Evolutionary conservation across 2,329 filamentous ascomycete species (phyloP).

Genomic region (Ilyonectria mors-panacis): DNA sequence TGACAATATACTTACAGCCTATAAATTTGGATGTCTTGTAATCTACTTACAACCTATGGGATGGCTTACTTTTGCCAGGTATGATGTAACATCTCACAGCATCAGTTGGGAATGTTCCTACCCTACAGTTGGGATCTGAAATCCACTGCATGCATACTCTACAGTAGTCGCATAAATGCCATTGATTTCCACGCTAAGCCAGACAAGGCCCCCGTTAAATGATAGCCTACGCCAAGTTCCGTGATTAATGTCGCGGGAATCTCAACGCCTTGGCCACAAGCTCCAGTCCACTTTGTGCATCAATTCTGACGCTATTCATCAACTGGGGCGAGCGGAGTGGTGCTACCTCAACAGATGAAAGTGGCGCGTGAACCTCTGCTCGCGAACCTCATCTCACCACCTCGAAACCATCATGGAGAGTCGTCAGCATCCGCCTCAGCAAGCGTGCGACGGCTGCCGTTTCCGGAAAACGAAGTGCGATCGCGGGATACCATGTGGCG

Average conservation of each 20-base stretch:
- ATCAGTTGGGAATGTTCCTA: too few species aligned
- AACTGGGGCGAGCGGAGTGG: too few species aligned
- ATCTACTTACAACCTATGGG: too few species aligned
- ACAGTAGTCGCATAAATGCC: too few species aligned
- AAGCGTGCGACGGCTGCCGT: constrained; percentile 38
- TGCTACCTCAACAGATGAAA: neutral
- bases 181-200: neutral
- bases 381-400: neutral
- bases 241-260: neutral
- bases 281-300: neutral
- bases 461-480: constrained; percentile 48
- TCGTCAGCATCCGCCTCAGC: neutral
- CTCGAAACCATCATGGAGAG: neutral
- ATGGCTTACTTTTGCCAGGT: too few species aligned
- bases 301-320: neutral
- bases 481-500: constrained; percentile 38
- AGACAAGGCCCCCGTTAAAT: neutral
- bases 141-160: neutral
- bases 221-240: neutral
- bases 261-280: neutral
- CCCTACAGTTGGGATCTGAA: too few species aligned
- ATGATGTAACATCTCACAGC: too few species aligned
- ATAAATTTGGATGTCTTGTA: too few species aligned
- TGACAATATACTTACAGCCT: too few species aligned
- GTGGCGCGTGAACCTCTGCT: neutral